Percentiles rank a stretch among this genome's conserved stretches.
Evolutionary conservation across 805 yeast species (phyloP).

Genomic region (Hanseniaspora vineae): DNA sequence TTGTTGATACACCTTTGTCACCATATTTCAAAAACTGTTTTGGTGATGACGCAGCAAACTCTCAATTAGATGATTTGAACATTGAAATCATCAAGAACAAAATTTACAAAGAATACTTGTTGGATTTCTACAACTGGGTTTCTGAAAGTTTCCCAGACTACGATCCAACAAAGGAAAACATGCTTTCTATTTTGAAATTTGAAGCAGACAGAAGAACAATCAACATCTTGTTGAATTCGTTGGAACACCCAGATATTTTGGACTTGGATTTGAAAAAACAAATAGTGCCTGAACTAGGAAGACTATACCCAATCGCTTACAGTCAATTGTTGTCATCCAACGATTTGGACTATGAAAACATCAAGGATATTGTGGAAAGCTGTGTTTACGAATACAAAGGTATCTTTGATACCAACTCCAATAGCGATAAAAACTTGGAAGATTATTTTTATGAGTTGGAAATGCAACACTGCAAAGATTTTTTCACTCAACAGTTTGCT

Average conservation of each 20-base stretch:
- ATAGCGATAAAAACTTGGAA: conserved; percentile 46
- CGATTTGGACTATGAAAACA: conserved; percentile 71
- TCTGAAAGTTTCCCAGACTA: conserved; percentile 37
- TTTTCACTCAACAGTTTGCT: conserved; percentile 94
- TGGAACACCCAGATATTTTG: conserved; percentile 27
- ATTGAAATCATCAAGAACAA: conserved; percentile 90
- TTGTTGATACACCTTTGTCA: conserved; percentile 94
- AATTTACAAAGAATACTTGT: conserved; percentile 83
- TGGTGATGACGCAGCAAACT: conserved; percentile 41
- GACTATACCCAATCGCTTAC: conserved; percentile 57
- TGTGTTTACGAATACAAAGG: conserved; percentile 52
- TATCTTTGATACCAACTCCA: conserved; percentile 29
- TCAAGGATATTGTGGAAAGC: conserved; percentile 45
- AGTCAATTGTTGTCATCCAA: conserved; percentile 47
- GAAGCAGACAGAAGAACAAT: conserved; percentile 94
- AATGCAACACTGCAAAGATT: conserved; percentile 83
- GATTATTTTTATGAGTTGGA: conserved; percentile 90
- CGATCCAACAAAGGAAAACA: conserved; percentile 68
- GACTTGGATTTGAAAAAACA: conserved; percentile 67
- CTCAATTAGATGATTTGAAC: conserved; percentile 83
- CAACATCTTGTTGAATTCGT: conserved; percentile 81
- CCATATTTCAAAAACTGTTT: conserved; percentile 89
- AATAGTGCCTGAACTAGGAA: conserved; percentile 74
- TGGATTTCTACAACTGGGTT: conserved; percentile 68
- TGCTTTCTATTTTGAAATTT: conserved; percentile 66